phyloP scores from a whole-genome alignment of 108 stramenopile species.

The Hondaea fermentalgiana region DNA sequence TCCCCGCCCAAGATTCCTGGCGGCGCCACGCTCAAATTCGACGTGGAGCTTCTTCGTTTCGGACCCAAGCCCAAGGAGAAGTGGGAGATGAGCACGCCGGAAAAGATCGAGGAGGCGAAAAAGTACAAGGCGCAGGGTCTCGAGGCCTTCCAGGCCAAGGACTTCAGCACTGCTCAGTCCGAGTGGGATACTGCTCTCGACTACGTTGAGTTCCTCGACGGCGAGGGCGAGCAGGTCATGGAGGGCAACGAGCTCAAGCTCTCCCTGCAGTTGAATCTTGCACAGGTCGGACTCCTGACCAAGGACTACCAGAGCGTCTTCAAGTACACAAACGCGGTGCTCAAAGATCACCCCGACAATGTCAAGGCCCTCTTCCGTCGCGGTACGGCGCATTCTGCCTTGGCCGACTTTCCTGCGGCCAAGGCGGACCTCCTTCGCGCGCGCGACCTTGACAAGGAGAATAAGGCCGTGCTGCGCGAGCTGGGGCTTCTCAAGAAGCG shows the following conservation, averaged over 20 bases:
- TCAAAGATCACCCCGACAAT: not conserved
- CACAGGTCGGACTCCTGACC: not conserved
- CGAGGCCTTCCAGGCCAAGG: not conserved
- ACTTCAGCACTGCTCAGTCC: not conserved
- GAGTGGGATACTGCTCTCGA: not conserved
- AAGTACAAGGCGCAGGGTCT: constrained; percentile 10
- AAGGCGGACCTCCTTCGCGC: not conserved
- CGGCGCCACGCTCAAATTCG: constrained; percentile 73
- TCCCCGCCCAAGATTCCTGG: constrained; percentile 79
- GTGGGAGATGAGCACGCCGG: constrained; percentile 41
- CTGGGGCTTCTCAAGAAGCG: not conserved
- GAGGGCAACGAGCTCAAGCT: not conserved
- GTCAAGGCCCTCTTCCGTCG: constrained; percentile 10
- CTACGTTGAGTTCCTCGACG: not conserved
- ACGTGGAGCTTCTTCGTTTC: constrained; percentile 84
- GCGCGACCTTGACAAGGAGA: not conserved
- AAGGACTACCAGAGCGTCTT: not conserved
- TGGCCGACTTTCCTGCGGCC: not conserved
- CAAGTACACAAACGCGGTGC: not conserved
- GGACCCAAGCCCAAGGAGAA: constrained; percentile 69
- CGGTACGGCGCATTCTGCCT: not conserved
- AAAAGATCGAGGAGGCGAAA: not conserved
- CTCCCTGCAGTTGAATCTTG: not conserved
- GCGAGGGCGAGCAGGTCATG: not conserved
- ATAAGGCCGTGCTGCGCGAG: constrained; percentile 6